Percentiles rank a stretch among this genome's conserved stretches.
phyloP scores from a whole-genome alignment of 139 green algal genomes.

The Coelastrella sp. region DNA sequence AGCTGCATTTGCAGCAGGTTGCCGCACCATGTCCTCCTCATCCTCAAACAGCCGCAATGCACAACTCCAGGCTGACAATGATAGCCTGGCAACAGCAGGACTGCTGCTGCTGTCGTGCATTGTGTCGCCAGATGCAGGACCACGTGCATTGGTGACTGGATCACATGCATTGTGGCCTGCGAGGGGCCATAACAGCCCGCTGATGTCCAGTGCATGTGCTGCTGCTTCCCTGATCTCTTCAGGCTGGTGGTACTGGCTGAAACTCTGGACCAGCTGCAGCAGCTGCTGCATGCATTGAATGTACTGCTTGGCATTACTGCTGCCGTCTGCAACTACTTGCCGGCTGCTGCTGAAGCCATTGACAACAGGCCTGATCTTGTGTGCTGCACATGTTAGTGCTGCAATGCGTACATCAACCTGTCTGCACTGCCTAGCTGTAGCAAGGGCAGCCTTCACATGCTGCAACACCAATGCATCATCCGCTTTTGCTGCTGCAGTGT shows the following conservation, averaged over 20 bases:
- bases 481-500: conserved; percentile 26
- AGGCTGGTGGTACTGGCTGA: conserved; percentile 56
- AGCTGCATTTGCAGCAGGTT: conserved; percentile 34
- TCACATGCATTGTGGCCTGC: neutral
- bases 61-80: conserved; percentile 66
- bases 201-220: conserved; percentile 62
- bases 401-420: conserved; percentile 51
- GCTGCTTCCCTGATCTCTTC: conserved; percentile 70
- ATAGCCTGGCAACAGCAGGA: conserved; percentile 9
- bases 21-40: conserved; percentile 79
- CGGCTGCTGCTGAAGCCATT: neutral
- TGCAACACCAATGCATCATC: conserved; percentile 43
- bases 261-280: conserved; percentile 27
- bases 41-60: conserved; percentile 80
- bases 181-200: conserved; percentile 54
- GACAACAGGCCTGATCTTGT: conserved; percentile 33
- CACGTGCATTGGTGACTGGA: neutral
- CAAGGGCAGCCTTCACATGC: conserved; percentile 46
- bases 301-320: neutral
- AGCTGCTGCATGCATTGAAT: conserved; percentile 46
- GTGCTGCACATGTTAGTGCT: conserved; percentile 62
- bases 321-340: conserved; percentile 9
- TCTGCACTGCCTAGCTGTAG: conserved; percentile 20
- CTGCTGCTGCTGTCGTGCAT: neutral
- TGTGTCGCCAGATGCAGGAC: neutral